A percentile compares a stretch with the other conserved stretches of the same genome.
These are phyloP conservation scores for Tricholoma bakamatsutake DNA, from an alignment of 768 basidiomycete genomes.

Conservation along the genomic window DNA sequence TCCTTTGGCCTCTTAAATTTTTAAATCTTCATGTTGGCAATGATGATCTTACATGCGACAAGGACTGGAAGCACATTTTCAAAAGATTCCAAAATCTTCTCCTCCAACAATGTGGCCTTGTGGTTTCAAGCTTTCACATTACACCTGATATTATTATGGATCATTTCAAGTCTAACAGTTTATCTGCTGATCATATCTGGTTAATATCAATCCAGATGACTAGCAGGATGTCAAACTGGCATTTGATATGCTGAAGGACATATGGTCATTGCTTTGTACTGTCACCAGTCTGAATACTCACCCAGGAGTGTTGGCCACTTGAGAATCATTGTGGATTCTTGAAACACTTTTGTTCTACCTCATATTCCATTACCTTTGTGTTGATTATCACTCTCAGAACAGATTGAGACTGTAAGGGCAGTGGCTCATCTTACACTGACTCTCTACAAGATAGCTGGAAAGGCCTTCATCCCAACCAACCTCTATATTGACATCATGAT, in stretches of 20 bases:
- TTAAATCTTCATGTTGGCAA: conserved; percentile 25
- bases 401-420: no score
- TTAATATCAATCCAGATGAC: conserved; percentile 21
- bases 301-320: conserved; percentile 15
- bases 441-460: not conserved
- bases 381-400: no score
- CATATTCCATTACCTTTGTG: conserved; percentile 24
- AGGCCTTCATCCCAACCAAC: conserved; percentile 6
- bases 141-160: conserved; percentile 15
- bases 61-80: conserved; percentile 29
- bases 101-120: conserved; percentile 20
- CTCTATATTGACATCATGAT: conserved; percentile 27
- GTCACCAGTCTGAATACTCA: not conserved
- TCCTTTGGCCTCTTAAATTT: conserved; percentile 15
- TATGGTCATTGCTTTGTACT: conserved; percentile 20
- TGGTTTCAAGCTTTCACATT: conserved; percentile 19
- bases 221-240: conserved; percentile 25
- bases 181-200: conserved; percentile 8
- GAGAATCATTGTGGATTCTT: conserved; percentile 17
- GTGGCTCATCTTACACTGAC: no score
- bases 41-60: conserved; percentile 29
- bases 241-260: conserved; percentile 18
- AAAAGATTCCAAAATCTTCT: conserved; percentile 25
- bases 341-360: no score
- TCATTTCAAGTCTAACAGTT: conserved; percentile 16